These are phyloP conservation scores for Xanthoconium stramineum DNA, from an alignment of 768 basidiomycete species.

Conservation along the genomic window DNA sequence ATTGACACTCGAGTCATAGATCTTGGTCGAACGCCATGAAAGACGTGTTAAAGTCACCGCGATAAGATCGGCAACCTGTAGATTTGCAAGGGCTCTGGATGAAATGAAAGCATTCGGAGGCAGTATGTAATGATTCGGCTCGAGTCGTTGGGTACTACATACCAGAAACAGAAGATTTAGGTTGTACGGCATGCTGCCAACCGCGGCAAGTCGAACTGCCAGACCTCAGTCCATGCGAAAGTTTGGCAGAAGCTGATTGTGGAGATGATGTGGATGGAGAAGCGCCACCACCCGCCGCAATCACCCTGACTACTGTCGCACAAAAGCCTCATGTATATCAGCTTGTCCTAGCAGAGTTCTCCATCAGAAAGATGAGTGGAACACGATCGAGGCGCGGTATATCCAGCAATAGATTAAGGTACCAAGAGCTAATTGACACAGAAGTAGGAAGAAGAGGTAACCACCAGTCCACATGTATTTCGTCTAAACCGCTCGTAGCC, in stretches of 20 bases:
- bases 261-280: neutral
- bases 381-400: conserved; percentile 15
- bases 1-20: too few relatives aligned
- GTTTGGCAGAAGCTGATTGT: conserved; percentile 8
- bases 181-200: neutral
- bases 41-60: too few relatives aligned
- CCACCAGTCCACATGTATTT: conserved; percentile 12
- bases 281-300: conserved; percentile 1
- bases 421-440: conserved; percentile 13
- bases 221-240: neutral
- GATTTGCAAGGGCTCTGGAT: too few relatives aligned
- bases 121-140: neutral
- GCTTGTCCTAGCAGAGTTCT: neutral
- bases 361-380: conserved; percentile 10
- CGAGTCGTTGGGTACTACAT: neutral
- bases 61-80: too few relatives aligned
- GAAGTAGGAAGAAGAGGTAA: conserved; percentile 4
- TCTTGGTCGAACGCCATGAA: too few relatives aligned
- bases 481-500: conserved; percentile 6
- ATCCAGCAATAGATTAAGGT: conserved; percentile 23
- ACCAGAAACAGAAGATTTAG: neutral
- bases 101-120: neutral
- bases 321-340: conserved; percentile 9
- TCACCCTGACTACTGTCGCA: neutral
- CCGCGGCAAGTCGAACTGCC: too few relatives aligned